Conservation (phyloP, 495 filamentous ascomycete species). For the Evernia prunastri region DNA sequence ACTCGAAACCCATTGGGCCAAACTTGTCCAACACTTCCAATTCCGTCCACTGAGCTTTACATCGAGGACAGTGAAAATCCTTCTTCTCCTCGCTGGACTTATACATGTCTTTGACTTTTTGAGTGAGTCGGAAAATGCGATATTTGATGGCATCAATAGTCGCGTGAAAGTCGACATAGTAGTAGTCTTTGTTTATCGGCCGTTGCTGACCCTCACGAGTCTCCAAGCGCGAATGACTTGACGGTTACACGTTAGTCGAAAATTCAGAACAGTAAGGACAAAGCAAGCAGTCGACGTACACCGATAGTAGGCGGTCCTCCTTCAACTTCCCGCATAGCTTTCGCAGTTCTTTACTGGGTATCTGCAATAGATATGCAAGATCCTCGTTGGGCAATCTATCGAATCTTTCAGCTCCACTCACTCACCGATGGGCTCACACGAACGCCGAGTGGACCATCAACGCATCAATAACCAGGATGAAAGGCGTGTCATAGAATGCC, state of each 20-base stretch:
- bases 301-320: conserved; percentile 77
- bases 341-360: conserved; percentile 82
- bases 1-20: conserved; percentile 64
- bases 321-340: conserved; percentile 75
- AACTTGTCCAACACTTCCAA: conserved; percentile 75
- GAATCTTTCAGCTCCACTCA: conserved; percentile 12
- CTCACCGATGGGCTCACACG: conserved; percentile 29
- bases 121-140: conserved; percentile 75
- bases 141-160: conserved; percentile 97
- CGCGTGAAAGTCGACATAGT: conserved; percentile 90
- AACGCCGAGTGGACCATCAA: conserved; percentile 85
- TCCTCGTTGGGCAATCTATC: conserved; percentile 76
- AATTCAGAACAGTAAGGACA: conserved; percentile 4
- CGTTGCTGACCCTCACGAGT: conserved; percentile 72
- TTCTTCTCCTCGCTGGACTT: conserved; percentile 78
- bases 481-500: conserved; percentile 85
- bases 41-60: conserved; percentile 72
- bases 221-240: conserved; percentile 71
- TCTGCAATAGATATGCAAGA: conserved; percentile 73
- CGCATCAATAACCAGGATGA: conserved; percentile 87
- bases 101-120: conserved; percentile 73
- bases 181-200: conserved; percentile 81
- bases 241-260: conserved; percentile 20
- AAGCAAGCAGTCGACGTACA: conserved; percentile 46
- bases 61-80: conserved; percentile 80